These are phyloP conservation scores for Ochetophila trinervis DNA, from an alignment of 306 rosid genomes.

Conservation along the genomic window DNA sequence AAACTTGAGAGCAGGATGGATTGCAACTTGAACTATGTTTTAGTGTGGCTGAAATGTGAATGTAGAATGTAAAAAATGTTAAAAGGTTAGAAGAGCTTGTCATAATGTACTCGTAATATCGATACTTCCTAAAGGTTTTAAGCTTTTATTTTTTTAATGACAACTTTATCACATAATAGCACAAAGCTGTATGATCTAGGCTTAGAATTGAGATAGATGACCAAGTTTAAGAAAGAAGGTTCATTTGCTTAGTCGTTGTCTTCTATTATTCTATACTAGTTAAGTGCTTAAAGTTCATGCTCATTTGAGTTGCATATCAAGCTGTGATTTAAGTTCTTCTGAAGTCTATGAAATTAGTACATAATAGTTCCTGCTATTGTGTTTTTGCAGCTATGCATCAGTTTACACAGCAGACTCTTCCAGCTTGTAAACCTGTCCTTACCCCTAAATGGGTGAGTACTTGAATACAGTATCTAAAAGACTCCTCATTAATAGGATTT, in stretches of 20 bases:
- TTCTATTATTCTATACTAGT: background rate
- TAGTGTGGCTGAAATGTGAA: too few relatives aligned
- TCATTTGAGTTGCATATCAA: background rate
- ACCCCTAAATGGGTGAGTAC: constrained; percentile 82
- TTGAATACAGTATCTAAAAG: constrained; percentile 19
- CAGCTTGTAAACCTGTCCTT: constrained; percentile 91
- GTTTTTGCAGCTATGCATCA: constrained; percentile 55
- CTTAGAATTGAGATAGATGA: background rate
- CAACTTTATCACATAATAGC: too few relatives aligned
- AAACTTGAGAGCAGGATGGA: too few relatives aligned
- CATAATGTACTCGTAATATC: too few relatives aligned
- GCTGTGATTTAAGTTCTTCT: background rate
- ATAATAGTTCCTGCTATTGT: constrained; percentile 19
- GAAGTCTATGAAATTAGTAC: background rate
- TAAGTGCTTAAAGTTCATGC: background rate
- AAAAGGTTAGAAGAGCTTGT: too few relatives aligned
- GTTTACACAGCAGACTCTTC: constrained; percentile 90
- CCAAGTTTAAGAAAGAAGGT: background rate
- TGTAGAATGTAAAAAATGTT: too few relatives aligned
- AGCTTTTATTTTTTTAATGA: too few relatives aligned
- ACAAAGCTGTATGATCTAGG: background rate
- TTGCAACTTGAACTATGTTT: too few relatives aligned
- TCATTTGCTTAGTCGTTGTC: constrained; percentile 16
- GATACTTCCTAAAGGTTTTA: too few relatives aligned
- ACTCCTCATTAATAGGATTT: constrained; percentile 22